Evolutionary conservation across 352 stramenopile genomes (phyloP), one percentile per base, ranked within the genome.

Genomic region (Phytophthora quininea): DNA sequence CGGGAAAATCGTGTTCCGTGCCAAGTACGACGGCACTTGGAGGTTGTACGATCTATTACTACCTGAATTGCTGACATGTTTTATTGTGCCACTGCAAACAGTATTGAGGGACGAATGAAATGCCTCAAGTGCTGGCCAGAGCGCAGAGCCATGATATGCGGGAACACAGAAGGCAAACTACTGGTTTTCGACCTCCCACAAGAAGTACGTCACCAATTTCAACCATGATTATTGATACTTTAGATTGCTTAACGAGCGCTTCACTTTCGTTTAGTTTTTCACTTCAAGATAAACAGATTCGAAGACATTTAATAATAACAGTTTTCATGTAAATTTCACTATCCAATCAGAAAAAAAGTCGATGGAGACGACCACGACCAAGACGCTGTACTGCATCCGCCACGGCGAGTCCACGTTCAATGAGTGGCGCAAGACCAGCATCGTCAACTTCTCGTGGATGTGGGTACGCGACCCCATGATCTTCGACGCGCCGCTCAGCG

Each of bases 381-480:
- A 95, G 80, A 90, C 77, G 51, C 69, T 96, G 32, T 95, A 96
- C 61, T 93, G 84, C 72, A 92, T 96, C 67, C 87, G 89, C 63
- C 89, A 96, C 54, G 89, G 89, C 27, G 87, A 95, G 75, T 96
- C 89, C 5, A 92, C 88, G 51, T 96, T 87, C 72, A 96, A 96
- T 58, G 87, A 94, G 70, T 96, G 89, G 89, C 86, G 87, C 54
- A 84, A 77, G 49, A 80, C 67, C 58, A 96, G 89, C 48, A 70
- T 95, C 32, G 78, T 69, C 58, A 93, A 87, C 70, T 96, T 95
- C 63, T 90, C 87, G 51, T 96, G 87, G 89, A 76, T 94, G 52
- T 92, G 81, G 71, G 84, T 91, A 45, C 86, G 87, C 49, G 87
- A 95, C 38, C 87, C 89, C 14, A 95, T 95, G 89, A 89, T 95